Evolutionary conservation across 2,329 filamentous ascomycete genomes (phyloP), one percentile per base, ranked within the genome.

Genomic region (Verticillium isaacii): DNA sequence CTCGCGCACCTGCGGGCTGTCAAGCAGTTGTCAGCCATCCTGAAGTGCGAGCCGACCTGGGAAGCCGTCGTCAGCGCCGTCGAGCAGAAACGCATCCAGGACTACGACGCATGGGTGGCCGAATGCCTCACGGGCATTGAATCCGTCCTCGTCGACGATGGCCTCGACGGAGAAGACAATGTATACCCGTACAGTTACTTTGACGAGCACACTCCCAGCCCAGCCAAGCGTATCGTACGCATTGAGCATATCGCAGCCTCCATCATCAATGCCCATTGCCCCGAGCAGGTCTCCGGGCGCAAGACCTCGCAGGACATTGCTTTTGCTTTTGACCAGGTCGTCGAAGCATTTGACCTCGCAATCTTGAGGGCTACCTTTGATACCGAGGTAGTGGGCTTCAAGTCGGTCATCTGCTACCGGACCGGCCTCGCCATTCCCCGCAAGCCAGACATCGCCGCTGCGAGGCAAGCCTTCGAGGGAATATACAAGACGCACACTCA

Each of bases 351-450:
- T 34, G 73, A 80, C 12, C 68, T 71, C 1, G 70, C 74, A 14
- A 87, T 95, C 39, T 70, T 76, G 12, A 73, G 79, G 1, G 82
- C 85, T 2, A 79, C 93, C 32, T 76, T 80, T 0, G 88, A 95
- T 69, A 77, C 84, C 0, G 82, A 88, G 19, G 87, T 96, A 2
- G 90, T 86, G 1, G 92, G 85, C 2, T 96, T 96, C 82, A 95
- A 96, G 73, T 91, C 88, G 1, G 86, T 93, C 57, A 85, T 96
- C 61, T 94, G 91, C 75, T 95, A 95, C 72, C 84, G 91, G 15
- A 91, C 88, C 0, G 92, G 92, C 0, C 78, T 93, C 6, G 83
- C 85, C 45, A 79, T 94, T 17, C 76, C 82, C 0, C 65, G 66
- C 9, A 65, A 69, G n/a, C 70, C 80, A 8, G 76, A 82, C 60